Evolutionary conservation across 495 filamentous ascomycete genomes (phyloP), one percentile per base, ranked within the genome.

Genomic region (Penicillium soppii): DNA sequence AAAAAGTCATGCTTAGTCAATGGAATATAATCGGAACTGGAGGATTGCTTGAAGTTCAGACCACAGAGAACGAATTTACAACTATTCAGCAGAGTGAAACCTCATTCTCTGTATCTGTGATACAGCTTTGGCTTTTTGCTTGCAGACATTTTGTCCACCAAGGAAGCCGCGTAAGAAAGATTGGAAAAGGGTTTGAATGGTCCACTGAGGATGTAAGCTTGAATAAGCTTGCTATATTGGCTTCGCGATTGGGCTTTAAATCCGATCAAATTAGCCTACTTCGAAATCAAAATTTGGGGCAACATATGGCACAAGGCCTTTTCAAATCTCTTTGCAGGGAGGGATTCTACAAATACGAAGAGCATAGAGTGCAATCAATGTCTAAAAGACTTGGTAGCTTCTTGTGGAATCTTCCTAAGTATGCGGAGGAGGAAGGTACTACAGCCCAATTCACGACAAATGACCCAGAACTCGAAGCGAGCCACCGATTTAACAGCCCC

Each of bases 61-160:
- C 8, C 9, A 13, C 22, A 15, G 22, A 43, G 15, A 10, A 43
- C 7, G n/a, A 43, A 20, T 43, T 43, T 27, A 27, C 5, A 27
- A 23, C 19, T 13, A 43, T 43, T 1, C 8, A 23, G 15, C 20
- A 26, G 25, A 15, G 26, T 9, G 12, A 15, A 21, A 23, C 32
- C 15, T 23, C 39, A 4, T 43, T 52, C 29, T 19, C 32, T 15
- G 25, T 45, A 7, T 51, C 15, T 37, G 35, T 36, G 13, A 21
- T 44, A 6, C 41, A 52, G 41, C 32, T 52, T 15, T 52, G 41
- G 49, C 40, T 52, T 15, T 52, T 52, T 27, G 41, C 20, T n/a
- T 20, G 36, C 2, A 15, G 41, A 8, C 41, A 52, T 25, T 45
- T 52, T 20, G 20, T 27, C 5, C 25, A 51, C 8, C 5, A 43